phyloP scores from a whole-genome alignment of 768 basidiomycete genomes.

The Kwoniella shandongensis region DNA sequence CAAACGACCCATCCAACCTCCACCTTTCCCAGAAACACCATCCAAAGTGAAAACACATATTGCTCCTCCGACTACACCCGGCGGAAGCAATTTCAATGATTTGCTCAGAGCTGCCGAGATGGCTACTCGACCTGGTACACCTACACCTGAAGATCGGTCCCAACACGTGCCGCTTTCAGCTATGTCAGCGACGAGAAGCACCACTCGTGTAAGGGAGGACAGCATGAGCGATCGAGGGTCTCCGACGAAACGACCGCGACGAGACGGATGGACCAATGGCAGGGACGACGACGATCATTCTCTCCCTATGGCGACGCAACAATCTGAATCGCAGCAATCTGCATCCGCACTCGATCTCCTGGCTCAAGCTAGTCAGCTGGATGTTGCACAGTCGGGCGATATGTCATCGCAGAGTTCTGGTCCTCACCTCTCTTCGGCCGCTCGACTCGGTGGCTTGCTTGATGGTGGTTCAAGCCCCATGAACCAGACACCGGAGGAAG shows the following conservation, averaged over 20 bases:
- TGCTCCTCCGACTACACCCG: conserved; percentile 38
- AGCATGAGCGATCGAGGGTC: conserved; percentile 20
- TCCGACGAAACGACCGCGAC: conserved; percentile 23
- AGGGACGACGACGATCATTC: conserved; percentile 1
- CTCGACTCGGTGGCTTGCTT: conserved; percentile 13
- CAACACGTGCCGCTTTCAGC: conserved; percentile 26
- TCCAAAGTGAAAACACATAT: conserved; percentile 12
- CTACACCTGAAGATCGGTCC: conserved; percentile 20
- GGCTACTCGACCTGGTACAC: conserved; percentile 36
- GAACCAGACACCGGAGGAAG: not conserved
- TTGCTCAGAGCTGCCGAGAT: conserved; percentile 46
- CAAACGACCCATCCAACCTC: conserved; percentile 22
- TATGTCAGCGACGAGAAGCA: conserved; percentile 40
- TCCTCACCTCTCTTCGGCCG: conserved; percentile 9
- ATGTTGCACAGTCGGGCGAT: conserved; percentile 24
- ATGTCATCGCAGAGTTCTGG: conserved; percentile 6
- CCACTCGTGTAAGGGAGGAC: conserved; percentile 25
- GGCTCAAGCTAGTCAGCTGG: conserved; percentile 40
- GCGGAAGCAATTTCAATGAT: conserved; percentile 46
- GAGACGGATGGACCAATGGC: conserved; percentile 14
- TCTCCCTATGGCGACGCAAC: not conserved
- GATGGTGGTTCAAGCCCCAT: conserved; percentile 12
- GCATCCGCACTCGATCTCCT: conserved; percentile 37
- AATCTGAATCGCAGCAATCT: conserved; percentile 12
- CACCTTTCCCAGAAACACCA: conserved; percentile 25